phyloP scores from a whole-genome alignment of 768 basidiomycete genomes.

The Phaeotremella fagi region DNA sequence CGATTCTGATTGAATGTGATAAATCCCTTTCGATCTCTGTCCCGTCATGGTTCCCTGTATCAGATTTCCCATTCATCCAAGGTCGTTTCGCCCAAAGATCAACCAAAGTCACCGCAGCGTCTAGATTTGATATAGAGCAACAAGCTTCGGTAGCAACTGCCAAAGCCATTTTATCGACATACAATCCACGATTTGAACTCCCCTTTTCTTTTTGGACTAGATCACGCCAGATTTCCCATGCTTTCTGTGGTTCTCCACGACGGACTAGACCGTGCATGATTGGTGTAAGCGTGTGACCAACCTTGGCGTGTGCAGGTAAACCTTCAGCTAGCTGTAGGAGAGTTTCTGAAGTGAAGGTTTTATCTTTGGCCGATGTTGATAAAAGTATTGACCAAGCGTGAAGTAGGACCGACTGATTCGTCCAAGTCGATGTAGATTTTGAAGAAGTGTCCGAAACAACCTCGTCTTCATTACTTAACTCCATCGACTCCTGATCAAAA shows the following conservation, averaged over 20 bases:
- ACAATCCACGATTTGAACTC: conserved; percentile 3
- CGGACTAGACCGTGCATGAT: conserved; percentile 20
- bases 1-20: conserved; percentile 16
- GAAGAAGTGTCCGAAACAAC: no score
- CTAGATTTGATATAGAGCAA: conserved; percentile 2
- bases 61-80: not conserved
- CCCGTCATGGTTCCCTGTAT: no score
- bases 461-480: no score
- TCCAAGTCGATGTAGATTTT: not conserved
- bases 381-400: conserved; percentile 32
- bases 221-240: conserved; percentile 26
- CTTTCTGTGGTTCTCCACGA: conserved; percentile 12
- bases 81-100: conserved; percentile 24
- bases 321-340: conserved; percentile 11
- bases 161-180: conserved; percentile 20
- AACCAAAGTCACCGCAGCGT: conserved; percentile 23
- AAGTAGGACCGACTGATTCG: not conserved
- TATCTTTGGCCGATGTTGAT: conserved; percentile 5
- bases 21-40: not conserved
- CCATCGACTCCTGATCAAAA: no score
- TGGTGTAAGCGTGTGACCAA: conserved; percentile 22
- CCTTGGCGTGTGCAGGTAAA: conserved; percentile 5
- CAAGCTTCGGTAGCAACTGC: conserved; percentile 18
- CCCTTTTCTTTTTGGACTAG: conserved; percentile 10
- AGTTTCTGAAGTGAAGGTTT: conserved; percentile 2